Conservation (phyloP, 768 basidiomycete species). For the Rubroboletus pulcherrimus region DNA sequence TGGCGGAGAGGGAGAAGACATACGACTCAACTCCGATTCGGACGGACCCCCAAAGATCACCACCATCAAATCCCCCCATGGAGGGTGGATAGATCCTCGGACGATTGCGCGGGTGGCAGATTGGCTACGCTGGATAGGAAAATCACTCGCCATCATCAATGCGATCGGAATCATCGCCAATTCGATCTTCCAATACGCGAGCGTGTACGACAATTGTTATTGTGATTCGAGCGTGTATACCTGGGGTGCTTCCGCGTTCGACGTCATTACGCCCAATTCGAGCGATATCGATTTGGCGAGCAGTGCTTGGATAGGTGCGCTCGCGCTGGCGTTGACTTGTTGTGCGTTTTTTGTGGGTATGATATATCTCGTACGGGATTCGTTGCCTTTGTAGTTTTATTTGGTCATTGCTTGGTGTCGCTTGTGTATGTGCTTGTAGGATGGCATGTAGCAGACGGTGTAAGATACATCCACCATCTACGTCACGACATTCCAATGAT, state of each 20-base stretch:
- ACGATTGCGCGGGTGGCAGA: conserved; percentile 2
- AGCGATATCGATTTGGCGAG: conserved; percentile 27
- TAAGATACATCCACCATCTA: too few species aligned
- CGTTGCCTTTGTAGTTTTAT: conserved; percentile 9
- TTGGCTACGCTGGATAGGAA: conserved; percentile 25
- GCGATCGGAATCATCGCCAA: conserved; percentile 23
- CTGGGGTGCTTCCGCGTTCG: conserved; percentile 25
- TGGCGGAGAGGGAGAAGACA: neutral
- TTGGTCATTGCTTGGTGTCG: neutral
- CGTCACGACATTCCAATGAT: too few species aligned
- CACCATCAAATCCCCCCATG: neutral
- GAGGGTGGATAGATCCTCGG: neutral
- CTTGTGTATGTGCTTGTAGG: too few species aligned
- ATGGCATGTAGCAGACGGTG: too few species aligned
- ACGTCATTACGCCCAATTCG: conserved; percentile 19
- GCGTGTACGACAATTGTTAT: conserved; percentile 27
- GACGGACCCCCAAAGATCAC: neutral
- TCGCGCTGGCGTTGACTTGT: conserved; percentile 25
- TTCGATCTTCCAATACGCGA: conserved; percentile 30
- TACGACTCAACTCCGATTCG: neutral
- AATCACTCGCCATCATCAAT: conserved; percentile 28
- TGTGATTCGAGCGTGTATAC: conserved; percentile 27
- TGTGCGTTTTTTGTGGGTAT: conserved; percentile 26
- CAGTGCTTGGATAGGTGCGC: conserved; percentile 37
- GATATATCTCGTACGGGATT: conserved; percentile 29